phyloP scores from a whole-genome alignment of 352 stramenopile species.

The Discostella stelligera region DNA sequence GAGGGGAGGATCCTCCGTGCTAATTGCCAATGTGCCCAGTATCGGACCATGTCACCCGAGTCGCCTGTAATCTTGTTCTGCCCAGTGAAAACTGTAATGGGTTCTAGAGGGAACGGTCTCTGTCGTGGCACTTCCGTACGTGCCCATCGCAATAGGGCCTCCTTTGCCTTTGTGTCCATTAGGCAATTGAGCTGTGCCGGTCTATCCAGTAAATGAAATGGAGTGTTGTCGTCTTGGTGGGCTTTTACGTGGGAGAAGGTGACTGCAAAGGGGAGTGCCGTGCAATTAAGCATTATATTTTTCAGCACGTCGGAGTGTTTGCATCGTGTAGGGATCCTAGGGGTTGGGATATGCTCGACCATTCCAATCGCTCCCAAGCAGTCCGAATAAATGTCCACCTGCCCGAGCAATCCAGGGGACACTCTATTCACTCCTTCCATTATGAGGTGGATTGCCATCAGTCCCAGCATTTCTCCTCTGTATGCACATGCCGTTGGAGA shows the following conservation, averaged over 20 bases:
- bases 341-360: not conserved
- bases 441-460: constrained; percentile 2
- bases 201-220: too few species aligned
- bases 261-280: not conserved
- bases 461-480: constrained; percentile 4
- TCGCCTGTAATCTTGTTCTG: too few species aligned
- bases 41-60: too few species aligned
- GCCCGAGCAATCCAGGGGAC: not conserved
- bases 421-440: not conserved
- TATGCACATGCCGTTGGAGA: not conserved
- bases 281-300: constrained; percentile 13
- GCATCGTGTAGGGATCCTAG: constrained; percentile 1
- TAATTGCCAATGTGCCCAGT: too few species aligned
- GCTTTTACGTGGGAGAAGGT: constrained; percentile 2
- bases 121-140: too few species aligned
- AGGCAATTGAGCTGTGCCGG: too few species aligned
- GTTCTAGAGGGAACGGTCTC: too few species aligned
- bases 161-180: too few species aligned
- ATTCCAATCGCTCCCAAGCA: not conserved
- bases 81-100: too few species aligned
- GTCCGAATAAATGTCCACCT: constrained; percentile 2
- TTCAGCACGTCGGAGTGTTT: constrained; percentile 17
- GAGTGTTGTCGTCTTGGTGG: not conserved
- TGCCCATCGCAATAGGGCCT: too few species aligned
- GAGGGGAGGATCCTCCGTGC: too few species aligned